These are phyloP conservation scores for Trametes maxima DNA, from an alignment of 768 basidiomycete genomes.

Conservation along the genomic window DNA sequence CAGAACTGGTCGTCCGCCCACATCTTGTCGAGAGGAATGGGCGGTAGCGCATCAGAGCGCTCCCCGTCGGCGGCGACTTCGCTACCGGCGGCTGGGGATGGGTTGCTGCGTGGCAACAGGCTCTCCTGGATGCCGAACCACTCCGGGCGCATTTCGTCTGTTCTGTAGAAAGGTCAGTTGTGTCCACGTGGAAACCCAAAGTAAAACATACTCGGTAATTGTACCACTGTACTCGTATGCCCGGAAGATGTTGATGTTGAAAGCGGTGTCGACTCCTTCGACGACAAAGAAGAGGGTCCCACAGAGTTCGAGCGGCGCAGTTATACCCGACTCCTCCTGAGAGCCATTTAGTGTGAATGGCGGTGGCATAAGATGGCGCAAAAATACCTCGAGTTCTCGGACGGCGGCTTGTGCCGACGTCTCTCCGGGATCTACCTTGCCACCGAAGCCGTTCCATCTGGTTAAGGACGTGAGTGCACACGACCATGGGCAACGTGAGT, in stretches of 20 bases:
- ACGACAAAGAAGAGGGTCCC: slow-evolving; percentile 68
- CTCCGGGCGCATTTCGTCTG: slow-evolving; percentile 85
- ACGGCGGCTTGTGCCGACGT: slow-evolving; percentile 66
- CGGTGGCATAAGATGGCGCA: too few relatives aligned
- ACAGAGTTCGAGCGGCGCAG: slow-evolving; percentile 59
- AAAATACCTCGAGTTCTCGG: slow-evolving; percentile 67
- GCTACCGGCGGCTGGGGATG: neutral
- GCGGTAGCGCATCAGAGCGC: slow-evolving; percentile 23
- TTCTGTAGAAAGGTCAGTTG: slow-evolving; percentile 45
- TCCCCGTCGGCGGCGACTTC: neutral
- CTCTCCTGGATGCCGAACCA: slow-evolving; percentile 60
- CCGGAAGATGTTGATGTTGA: slow-evolving; percentile 73
- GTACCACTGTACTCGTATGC: slow-evolving; percentile 62
- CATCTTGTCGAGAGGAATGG: slow-evolving; percentile 65
- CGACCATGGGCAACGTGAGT: neutral
- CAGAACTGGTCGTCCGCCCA: slow-evolving; percentile 69
- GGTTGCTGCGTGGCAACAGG: slow-evolving; percentile 16
- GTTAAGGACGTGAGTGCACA: neutral
- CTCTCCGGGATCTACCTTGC: slow-evolving; percentile 81
- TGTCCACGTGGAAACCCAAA: neutral
- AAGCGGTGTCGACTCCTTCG: slow-evolving; percentile 56
- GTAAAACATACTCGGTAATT: slow-evolving; percentile 62
- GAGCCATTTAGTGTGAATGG: neutral
- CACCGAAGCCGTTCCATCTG: slow-evolving; percentile 89
- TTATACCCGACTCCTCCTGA: slow-evolving; percentile 85